Evolutionary conservation across 208 protist genomes (phyloP).

Genomic region (Leishmania mexicana): DNA sequence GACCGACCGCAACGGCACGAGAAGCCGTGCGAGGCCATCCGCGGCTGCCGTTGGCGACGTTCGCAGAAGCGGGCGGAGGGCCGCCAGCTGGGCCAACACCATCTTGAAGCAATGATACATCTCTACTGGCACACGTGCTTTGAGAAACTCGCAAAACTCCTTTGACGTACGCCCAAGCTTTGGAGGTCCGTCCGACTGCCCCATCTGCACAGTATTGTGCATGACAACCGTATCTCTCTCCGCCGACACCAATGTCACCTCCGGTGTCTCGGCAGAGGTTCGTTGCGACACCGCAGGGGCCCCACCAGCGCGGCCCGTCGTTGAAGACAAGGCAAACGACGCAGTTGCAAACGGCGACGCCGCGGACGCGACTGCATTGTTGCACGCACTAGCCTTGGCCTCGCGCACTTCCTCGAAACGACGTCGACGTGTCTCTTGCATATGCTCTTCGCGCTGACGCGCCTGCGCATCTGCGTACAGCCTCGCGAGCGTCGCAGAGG

Average conservation of each 20-base stretch:
- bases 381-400: slow-evolving; percentile 6
- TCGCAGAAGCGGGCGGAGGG: slow-evolving; percentile 24
- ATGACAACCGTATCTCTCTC: not conserved
- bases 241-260: not conserved
- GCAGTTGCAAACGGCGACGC: slow-evolving; percentile 4
- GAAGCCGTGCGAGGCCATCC: slow-evolving; percentile 19
- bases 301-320: not conserved
- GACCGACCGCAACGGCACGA: slow-evolving; percentile 32
- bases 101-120: slow-evolving; percentile 68
- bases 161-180: slow-evolving; percentile 56
- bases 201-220: not conserved
- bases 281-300: not conserved
- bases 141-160: slow-evolving; percentile 88
- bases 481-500: slow-evolving; percentile 36
- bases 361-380: not conserved
- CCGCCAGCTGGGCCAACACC: slow-evolving; percentile 57
- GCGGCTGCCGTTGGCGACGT: slow-evolving; percentile 7
- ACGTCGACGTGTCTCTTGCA: slow-evolving; percentile 19
- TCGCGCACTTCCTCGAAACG: slow-evolving; percentile 39
- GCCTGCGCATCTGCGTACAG: slow-evolving; percentile 35
- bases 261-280: not conserved
- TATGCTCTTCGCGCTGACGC: slow-evolving; percentile 19
- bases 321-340: not conserved
- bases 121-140: slow-evolving; percentile 44
- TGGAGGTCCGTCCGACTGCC: not conserved